Evolutionary conservation across 202 grass and related monocot genomes (phyloP), one percentile per base, ranked within the genome.

Genomic region (Miscanthus sacchariflorus): DNA sequence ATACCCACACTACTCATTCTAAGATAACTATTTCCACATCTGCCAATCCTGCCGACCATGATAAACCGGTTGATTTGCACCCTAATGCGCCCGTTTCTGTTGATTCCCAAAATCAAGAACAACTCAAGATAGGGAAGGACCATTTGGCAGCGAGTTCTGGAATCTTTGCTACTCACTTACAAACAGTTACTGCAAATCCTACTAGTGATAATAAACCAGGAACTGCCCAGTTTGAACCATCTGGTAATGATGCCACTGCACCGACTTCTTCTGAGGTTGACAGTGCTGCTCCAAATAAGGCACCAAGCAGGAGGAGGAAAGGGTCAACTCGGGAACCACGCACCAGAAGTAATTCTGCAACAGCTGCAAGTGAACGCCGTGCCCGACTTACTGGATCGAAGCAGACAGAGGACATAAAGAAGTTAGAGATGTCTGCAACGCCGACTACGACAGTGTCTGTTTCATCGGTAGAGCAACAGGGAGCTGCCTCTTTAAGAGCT

Each of bases 331-430:
- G 83, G 28, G 89, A 98, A 88, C 83, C 93, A 58, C 83, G 85
- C 36, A 88, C 74, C 25, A 91, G 80, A 89, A 93, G 83, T 90
- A 90, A 72, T 84, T 95, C 89, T 77, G 81, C 91, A 74, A 90
- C 97, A 67, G 94, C 86, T 85, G 91, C 94, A 39, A 85, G 48
- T 78, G 94, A 97, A 87, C 93, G 88, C 4, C 91, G 93, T 84
- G 80, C 87, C 84, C 93, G 91, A 74, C 88, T 90, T 87, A 90
- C 94, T 82, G 93, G 56, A 68, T 82, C 72, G n/a, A 93, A 99
- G 87, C 88, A 93, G 65, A 71, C 85, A 72, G 94, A 96, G 78
- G 90, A 86, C 42, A 30, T 10, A 18, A 90, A 88, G 80, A 92
- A 80, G 44, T 13, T 75, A 84, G 89, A 90, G 43, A 72, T 72